Base-by-base conservation (phyloP, 129 eudicot species). In the Kitagawia praeruptora region DNA sequence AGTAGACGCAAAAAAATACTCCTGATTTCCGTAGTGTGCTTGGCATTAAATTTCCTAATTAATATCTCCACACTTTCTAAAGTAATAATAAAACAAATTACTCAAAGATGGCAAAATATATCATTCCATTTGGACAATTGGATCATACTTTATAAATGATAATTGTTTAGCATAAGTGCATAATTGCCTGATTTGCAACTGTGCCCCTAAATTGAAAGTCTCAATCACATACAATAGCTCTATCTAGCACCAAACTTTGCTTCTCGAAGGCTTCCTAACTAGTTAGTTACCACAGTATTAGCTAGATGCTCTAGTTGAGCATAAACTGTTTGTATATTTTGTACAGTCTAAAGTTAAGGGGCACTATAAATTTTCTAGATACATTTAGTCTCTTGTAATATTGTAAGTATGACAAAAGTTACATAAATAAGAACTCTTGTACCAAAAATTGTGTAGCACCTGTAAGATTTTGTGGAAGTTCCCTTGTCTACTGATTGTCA, bases 271-370 rank as follows among this genome's bases (percentile, higher is more conserved):
- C 9, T 71, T 40, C 14, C n/a, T 4, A 12, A 38, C 77, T n/a
- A n/a, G n/a, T n/a, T 42, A 40, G 54, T 73, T 73, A 73, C 77
- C 77, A 44, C 44, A 73, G 77, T 73, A n/a, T 41, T 73, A 37
- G 56, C 23, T 11, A 5, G 28, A 25, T 19, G 14, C 70, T 41
- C 34, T n/a, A 42, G 73, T 44, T 27, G 80, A 27, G 58, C 56
- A 12, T 44, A 7, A 6, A 78, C 74, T 15, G 63, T 64, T 6
- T 78, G 80, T 78, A 78, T 78, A 53, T 53, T 53, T 15, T 76
- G 79, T 76, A 51, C 39, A 76, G 69, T 75, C n/a, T n/a, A n/a
- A 31, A 41, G 48, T 45, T 10, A 41, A 54, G 13, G 31, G 34
- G 31, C 44, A 41, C 19, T 72, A 6, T 72, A 41, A 41, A 9